Evolutionary conservation across 2,329 filamentous ascomycete species (phyloP).

Genomic region (Rhexocercosporidium sp.): DNA sequence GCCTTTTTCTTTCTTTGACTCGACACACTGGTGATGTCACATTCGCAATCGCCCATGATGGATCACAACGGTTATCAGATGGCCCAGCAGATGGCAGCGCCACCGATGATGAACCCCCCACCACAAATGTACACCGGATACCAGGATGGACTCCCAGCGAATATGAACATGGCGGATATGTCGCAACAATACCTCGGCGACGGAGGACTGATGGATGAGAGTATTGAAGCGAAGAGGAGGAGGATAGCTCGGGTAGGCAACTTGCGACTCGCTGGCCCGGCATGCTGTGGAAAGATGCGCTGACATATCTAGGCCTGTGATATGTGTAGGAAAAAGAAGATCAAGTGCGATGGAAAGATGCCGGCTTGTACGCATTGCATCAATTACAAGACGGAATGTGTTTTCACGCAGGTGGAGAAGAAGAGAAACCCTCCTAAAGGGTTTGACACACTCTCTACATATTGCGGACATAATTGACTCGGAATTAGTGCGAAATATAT

Average conservation of each 20-base stretch:
- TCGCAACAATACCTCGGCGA: conserved; percentile 66
- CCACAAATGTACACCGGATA: conserved; percentile 74
- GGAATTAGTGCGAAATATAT: conserved; percentile 87
- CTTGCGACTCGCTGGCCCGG: conserved; percentile 21
- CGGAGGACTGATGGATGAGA: conserved; percentile 63
- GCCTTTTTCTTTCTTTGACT: background rate
- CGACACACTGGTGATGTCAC: conserved; percentile 21
- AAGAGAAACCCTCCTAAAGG: conserved; percentile 97
- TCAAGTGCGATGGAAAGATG: conserved; percentile 97
- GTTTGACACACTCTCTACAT: conserved; percentile 53
- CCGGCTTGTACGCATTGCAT: conserved; percentile 94
- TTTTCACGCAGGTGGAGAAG: conserved; percentile 98
- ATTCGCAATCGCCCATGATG: conserved; percentile 34
- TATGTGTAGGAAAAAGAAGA: conserved; percentile 92
- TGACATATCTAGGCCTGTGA: conserved; percentile 57
- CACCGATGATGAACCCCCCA: conserved; percentile 68
- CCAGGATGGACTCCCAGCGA: conserved; percentile 60
- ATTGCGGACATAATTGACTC: conserved; percentile 29
- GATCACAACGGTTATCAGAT: conserved; percentile 58
- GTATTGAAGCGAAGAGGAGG: conserved; percentile 74
- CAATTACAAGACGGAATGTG: conserved; percentile 97
- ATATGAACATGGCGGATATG: conserved; percentile 62
- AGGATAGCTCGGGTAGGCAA: conserved; percentile 65
- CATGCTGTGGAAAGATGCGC: conserved; percentile 10
- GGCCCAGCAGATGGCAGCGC: conserved; percentile 59